A percentile compares a stretch with the other conserved stretches of the same genome.
These are phyloP conservation scores for Phialophora expanda DNA, from an alignment of 2,329 filamentous ascomycete genomes.

Conservation along the genomic window DNA sequence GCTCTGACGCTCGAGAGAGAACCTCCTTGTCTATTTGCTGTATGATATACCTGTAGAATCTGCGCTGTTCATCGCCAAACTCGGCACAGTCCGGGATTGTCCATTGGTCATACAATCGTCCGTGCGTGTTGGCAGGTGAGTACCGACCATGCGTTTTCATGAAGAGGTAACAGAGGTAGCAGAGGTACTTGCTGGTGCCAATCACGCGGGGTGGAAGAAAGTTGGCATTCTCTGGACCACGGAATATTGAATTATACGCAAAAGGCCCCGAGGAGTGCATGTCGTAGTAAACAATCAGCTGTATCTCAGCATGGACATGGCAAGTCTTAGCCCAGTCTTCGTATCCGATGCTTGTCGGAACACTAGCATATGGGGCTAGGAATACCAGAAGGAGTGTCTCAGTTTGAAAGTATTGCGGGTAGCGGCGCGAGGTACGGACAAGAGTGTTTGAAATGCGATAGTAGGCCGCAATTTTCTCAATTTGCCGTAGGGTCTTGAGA, in stretches of 20 bases:
- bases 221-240: neutral
- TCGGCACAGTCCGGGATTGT: conserved; percentile 35
- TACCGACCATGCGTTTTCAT: conserved; percentile 32
- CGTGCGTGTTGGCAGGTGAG: conserved; percentile 35
- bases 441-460: conserved; percentile 30
- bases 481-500: conserved; percentile 29
- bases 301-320: conserved; percentile 39
- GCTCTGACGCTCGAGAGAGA: neutral
- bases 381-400: conserved; percentile 13
- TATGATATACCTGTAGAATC: neutral
- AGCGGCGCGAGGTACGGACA: conserved; percentile 16
- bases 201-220: conserved; percentile 28
- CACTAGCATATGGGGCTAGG: conserved; percentile 22
- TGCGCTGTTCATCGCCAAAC: conserved; percentile 2
- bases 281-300: conserved; percentile 37
- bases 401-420: conserved; percentile 15
- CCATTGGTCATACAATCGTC: conserved; percentile 40
- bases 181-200: conserved; percentile 38
- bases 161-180: conserved; percentile 40
- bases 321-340: conserved; percentile 18
- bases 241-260: neutral
- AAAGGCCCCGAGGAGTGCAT: neutral
- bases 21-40: conserved; percentile 12
- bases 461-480: conserved; percentile 37
- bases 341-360: conserved; percentile 14